Conservation (phyloP, 345 rosid genomes). For the Hibiscus mutabilis region DNA sequence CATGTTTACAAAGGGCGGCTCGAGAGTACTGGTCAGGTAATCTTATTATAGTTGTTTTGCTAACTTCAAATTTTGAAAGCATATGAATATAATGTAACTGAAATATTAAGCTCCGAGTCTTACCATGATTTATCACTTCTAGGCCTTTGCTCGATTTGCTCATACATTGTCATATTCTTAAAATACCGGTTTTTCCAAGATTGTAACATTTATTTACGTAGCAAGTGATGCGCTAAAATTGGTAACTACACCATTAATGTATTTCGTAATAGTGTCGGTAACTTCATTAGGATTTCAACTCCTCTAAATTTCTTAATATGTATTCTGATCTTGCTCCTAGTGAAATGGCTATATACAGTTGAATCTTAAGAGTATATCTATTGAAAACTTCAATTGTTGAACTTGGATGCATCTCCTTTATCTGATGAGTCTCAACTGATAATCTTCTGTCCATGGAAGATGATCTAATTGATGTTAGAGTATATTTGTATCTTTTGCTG, state of each 20-base stretch:
- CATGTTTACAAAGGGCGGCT: constrained; percentile 88
- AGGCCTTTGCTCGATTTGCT: background rate
- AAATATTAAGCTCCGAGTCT: background rate
- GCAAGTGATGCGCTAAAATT: background rate
- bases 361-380: background rate
- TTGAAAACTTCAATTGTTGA: background rate
- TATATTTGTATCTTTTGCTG: background rate
- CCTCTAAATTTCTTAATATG: background rate
- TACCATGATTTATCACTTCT: background rate
- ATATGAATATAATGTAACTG: background rate
- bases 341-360: background rate
- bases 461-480: background rate
- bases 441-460: background rate
- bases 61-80: background rate
- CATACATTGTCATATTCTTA: background rate
- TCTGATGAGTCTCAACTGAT: background rate
- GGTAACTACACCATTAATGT: background rate
- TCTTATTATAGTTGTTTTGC: background rate
- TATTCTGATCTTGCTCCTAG: background rate
- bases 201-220: background rate
- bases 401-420: background rate
- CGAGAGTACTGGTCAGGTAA: constrained; percentile 92
- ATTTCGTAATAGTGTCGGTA: background rate
- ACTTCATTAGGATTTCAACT: background rate
- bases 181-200: background rate